phyloP scores from a whole-genome alignment of 2,329 filamentous ascomycete species.

The Juglanconis juglandina region DNA sequence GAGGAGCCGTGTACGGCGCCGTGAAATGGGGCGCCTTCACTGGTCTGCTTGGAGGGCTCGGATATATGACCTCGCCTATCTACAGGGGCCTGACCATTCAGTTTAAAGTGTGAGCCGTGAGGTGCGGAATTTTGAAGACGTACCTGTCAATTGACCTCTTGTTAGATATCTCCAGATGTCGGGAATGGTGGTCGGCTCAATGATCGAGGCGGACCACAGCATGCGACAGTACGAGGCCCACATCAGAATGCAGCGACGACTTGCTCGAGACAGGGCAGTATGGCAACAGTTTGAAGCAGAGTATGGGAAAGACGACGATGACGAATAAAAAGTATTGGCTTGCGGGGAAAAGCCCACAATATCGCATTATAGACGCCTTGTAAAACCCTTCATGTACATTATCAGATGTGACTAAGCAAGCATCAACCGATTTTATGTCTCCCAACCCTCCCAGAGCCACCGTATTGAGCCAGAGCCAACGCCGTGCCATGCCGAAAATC shows the following conservation, averaged over 20 bases:
- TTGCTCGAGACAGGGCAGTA: constrained; percentile 61
- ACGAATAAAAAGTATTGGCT: constrained; percentile 16
- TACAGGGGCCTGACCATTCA: constrained; percentile 71
- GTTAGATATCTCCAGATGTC: constrained; percentile 76
- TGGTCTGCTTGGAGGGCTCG: constrained; percentile 59
- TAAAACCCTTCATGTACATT: constrained; percentile 16
- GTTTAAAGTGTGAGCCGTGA: constrained; percentile 66
- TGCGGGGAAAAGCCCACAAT: not conserved
- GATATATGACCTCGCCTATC: constrained; percentile 63
- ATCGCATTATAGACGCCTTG: constrained; percentile 11
- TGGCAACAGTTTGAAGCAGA: constrained; percentile 68
- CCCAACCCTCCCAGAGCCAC: constrained; percentile 9
- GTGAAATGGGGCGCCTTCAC: constrained; percentile 70
- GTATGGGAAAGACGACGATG: constrained; percentile 43
- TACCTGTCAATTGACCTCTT: not conserved
- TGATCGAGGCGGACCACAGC: constrained; percentile 70
- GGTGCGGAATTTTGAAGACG: not conserved
- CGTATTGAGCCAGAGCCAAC: constrained; percentile 19
- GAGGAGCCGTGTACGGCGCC: constrained; percentile 64
- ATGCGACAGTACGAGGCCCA: constrained; percentile 65
- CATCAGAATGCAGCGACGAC: constrained; percentile 61
- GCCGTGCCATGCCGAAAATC: constrained; percentile 17
- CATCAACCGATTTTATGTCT: constrained; percentile 4
- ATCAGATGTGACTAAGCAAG: constrained; percentile 13
- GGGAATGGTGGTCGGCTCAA: constrained; percentile 76